phyloP scores from a whole-genome alignment of 2,329 filamentous ascomycete species.

The Aspergillus ochraceoroseus region DNA sequence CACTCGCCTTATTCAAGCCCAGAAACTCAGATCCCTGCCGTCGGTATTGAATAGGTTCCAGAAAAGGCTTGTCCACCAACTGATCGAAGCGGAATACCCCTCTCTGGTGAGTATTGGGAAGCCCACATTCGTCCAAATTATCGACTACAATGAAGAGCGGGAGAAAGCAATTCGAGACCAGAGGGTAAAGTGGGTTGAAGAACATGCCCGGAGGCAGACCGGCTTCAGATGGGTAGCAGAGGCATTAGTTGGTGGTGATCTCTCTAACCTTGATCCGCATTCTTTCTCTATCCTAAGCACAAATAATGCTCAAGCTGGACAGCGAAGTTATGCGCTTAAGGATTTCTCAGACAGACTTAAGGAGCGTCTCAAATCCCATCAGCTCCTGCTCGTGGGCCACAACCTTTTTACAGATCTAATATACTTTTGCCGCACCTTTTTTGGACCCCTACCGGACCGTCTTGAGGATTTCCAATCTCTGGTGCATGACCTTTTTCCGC shows the following conservation, averaged over 20 bases:
- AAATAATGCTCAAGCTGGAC: conserved; percentile 14
- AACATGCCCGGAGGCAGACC: conserved; percentile 33
- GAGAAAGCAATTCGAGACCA: conserved; percentile 31
- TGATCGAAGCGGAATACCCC: conserved; percentile 58
- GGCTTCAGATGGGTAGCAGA: conserved; percentile 48
- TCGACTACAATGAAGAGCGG: conserved; percentile 34
- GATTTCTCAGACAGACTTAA: conserved; percentile 34
- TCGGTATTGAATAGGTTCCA: conserved; percentile 53
- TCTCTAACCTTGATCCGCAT: conserved; percentile 35
- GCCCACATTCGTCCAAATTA: conserved; percentile 40
- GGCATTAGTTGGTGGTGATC: conserved; percentile 42
- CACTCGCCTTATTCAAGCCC: conserved; percentile 17
- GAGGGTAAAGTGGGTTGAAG: conserved; percentile 27
- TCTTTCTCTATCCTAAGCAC: conserved; percentile 28
- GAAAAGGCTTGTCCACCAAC: conserved; percentile 60
- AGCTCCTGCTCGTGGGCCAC: conserved; percentile 56
- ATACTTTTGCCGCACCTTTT: conserved; percentile 58
- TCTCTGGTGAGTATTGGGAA: conserved; percentile 37
- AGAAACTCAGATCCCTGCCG: conserved; percentile 21
- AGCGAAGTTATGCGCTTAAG: conserved; percentile 19
- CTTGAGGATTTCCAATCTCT: conserved; percentile 51
- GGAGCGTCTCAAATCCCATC: conserved; percentile 42
- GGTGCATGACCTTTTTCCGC: conserved; percentile 53
- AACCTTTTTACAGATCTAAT: conserved; percentile 60
- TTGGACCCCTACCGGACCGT: conserved; percentile 53